Evolutionary conservation across 2,329 filamentous ascomycete genomes (phyloP).

Genomic region (Cercospora sesami): DNA sequence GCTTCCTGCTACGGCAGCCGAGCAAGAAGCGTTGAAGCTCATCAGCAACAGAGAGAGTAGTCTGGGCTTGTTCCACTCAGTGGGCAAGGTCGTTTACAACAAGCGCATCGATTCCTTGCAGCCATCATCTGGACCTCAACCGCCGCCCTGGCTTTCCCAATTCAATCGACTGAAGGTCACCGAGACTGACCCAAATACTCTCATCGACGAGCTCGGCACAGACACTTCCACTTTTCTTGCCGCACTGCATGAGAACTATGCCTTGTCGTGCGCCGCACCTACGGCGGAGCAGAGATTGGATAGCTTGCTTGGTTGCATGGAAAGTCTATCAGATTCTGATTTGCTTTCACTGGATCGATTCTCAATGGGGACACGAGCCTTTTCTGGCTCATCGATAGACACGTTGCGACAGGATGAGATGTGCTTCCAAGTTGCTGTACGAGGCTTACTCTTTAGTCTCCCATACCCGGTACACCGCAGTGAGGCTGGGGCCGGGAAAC

Average conservation of each 20-base stretch:
- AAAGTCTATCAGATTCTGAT: slow-evolving; percentile 83
- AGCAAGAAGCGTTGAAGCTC: slow-evolving; percentile 75
- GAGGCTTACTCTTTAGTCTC: slow-evolving; percentile 80
- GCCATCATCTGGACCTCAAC: slow-evolving; percentile 41
- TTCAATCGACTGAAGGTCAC: slow-evolving; percentile 47
- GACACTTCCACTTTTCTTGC: slow-evolving; percentile 88
- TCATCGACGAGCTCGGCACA: slow-evolving; percentile 92
- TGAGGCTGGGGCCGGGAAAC: slow-evolving; percentile 39
- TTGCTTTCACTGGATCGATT: slow-evolving; percentile 76
- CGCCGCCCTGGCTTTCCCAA: slow-evolving; percentile 50
- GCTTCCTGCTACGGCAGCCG: slow-evolving; percentile 68
- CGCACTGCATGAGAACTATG: slow-evolving; percentile 90
- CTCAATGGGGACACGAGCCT: slow-evolving; percentile 55
- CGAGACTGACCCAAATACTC: slow-evolving; percentile 57
- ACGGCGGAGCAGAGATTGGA: slow-evolving; percentile 66
- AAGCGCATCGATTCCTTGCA: slow-evolving; percentile 67
- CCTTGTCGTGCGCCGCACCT: slow-evolving; percentile 72
- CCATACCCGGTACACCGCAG: slow-evolving; percentile 77
- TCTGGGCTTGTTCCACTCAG: slow-evolving; percentile 91
- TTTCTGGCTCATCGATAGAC: slow-evolving; percentile 60
- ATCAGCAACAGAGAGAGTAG: slow-evolving; percentile 86
- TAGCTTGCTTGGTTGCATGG: slow-evolving; percentile 80
- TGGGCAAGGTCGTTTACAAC: slow-evolving; percentile 95
- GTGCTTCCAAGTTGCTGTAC: slow-evolving; percentile 84
- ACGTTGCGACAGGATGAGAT: slow-evolving; percentile 89